These are phyloP conservation scores for Daedalea quercina DNA, from an alignment of 768 basidiomycete species.

Conservation along the genomic window DNA sequence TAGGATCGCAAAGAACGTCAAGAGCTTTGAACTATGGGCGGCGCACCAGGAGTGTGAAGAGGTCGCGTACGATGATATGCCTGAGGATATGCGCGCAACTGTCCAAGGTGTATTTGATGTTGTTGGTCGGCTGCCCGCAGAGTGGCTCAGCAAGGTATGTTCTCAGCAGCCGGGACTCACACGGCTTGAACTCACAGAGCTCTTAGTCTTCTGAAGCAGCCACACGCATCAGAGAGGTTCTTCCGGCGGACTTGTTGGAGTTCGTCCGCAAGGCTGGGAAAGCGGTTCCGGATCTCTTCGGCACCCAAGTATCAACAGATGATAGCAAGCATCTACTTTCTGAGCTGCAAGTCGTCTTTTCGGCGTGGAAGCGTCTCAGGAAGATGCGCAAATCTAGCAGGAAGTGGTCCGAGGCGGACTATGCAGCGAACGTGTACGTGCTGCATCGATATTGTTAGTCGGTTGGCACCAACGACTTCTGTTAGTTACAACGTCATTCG, in stretches of 20 bases:
- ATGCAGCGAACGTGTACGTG: slow-evolving; percentile 46
- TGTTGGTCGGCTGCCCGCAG: slow-evolving; percentile 27
- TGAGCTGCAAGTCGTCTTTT: slow-evolving; percentile 35
- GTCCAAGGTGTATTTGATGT: slow-evolving; percentile 34
- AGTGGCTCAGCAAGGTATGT: slow-evolving; percentile 38
- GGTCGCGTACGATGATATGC: slow-evolving; percentile 39
- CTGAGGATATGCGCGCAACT: slow-evolving; percentile 29
- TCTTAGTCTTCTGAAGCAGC: not conserved
- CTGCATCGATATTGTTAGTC: not conserved
- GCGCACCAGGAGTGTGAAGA: slow-evolving; percentile 43
- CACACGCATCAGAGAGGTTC: not conserved
- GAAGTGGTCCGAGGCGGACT: slow-evolving; percentile 50
- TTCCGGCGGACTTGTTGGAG: not conserved
- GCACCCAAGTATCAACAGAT: slow-evolving; percentile 14
- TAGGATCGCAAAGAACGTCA: slow-evolving; percentile 44
- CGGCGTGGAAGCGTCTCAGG: slow-evolving; percentile 38
- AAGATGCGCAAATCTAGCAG: slow-evolving; percentile 39
- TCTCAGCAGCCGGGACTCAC: slow-evolving; percentile 9
- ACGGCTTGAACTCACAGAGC: slow-evolving; percentile 10
- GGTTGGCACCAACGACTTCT: not conserved
- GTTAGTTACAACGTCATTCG: slow-evolving; percentile 44
- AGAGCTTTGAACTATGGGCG: slow-evolving; percentile 46
- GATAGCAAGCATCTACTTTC: slow-evolving; percentile 24
- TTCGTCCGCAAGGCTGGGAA: slow-evolving; percentile 30
- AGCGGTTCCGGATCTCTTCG: slow-evolving; percentile 35